Conservation (phyloP, 2,329 filamentous ascomycete species). For the Hypoxylon sp. region DNA sequence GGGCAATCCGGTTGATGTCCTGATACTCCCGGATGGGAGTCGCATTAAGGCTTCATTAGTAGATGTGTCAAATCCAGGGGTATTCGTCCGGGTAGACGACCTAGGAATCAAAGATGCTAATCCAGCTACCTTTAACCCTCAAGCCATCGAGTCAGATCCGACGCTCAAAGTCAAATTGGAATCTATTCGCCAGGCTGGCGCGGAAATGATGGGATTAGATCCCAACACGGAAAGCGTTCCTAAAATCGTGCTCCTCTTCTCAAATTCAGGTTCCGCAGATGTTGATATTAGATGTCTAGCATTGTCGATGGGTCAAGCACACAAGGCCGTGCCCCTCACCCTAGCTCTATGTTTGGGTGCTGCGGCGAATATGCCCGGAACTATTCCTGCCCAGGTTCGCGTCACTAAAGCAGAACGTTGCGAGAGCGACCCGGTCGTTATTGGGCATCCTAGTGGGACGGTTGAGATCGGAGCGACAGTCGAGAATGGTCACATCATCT, state of each 20-base stretch:
- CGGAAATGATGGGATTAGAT: slow-evolving; percentile 59
- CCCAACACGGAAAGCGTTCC: slow-evolving; percentile 58
- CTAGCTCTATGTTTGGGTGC: slow-evolving; percentile 59
- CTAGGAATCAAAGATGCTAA: slow-evolving; percentile 48
- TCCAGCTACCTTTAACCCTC: slow-evolving; percentile 42
- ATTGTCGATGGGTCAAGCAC: slow-evolving; percentile 62
- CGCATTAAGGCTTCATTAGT: slow-evolving; percentile 57
- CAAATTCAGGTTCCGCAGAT: slow-evolving; percentile 32
- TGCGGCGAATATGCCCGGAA: slow-evolving; percentile 59
- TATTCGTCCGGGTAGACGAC: slow-evolving; percentile 57
- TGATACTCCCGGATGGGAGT: slow-evolving; percentile 51
- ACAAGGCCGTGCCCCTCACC: slow-evolving; percentile 61
- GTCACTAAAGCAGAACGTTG: background rate
- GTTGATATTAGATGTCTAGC: slow-evolving; percentile 63
- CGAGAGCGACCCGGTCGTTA: slow-evolving; percentile 52
- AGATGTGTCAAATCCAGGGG: slow-evolving; percentile 61
- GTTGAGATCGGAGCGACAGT: slow-evolving; percentile 63
- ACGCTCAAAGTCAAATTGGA: slow-evolving; percentile 55
- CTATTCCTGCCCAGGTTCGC: slow-evolving; percentile 54
- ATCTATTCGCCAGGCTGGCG: slow-evolving; percentile 56
- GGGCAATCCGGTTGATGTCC: slow-evolving; percentile 54
- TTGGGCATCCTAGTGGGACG: slow-evolving; percentile 64
- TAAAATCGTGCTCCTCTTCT: slow-evolving; percentile 60
- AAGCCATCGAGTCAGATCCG: slow-evolving; percentile 53
- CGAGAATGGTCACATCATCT: slow-evolving; percentile 58